Conservation (phyloP, 2,329 filamentous ascomycete species). For the Capronia coronata region DNA sequence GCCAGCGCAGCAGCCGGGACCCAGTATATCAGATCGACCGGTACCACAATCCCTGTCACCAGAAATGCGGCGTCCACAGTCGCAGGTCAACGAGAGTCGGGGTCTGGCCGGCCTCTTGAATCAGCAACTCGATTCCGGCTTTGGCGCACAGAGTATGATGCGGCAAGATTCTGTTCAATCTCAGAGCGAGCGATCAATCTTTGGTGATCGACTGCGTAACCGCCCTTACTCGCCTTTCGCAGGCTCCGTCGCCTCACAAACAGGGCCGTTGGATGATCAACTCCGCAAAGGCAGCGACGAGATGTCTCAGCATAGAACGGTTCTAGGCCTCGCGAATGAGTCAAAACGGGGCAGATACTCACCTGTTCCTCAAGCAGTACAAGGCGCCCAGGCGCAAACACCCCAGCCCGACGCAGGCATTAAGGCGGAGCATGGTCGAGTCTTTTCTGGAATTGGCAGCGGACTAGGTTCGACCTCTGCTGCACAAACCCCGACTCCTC, state of each 20-base stretch:
- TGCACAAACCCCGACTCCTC: slow-evolving; percentile 34
- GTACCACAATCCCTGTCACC: slow-evolving; percentile 21
- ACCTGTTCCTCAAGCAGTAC: slow-evolving; percentile 85
- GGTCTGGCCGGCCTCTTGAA: slow-evolving; percentile 18
- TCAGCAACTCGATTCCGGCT: slow-evolving; percentile 9
- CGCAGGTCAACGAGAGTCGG: slow-evolving; percentile 18
- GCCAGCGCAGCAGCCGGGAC: slow-evolving; percentile 10
- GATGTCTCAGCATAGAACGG: slow-evolving; percentile 56
- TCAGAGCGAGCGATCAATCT: slow-evolving; percentile 26
- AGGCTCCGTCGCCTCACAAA: slow-evolving; percentile 31
- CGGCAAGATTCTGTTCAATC: slow-evolving; percentile 28
- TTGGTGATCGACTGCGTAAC: slow-evolving; percentile 28
- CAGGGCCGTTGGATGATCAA: slow-evolving; percentile 34
- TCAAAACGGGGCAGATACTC: slow-evolving; percentile 78
- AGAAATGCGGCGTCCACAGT: slow-evolving; percentile 21
- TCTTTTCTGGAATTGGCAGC: slow-evolving; percentile 87
- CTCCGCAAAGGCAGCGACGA: slow-evolving; percentile 48
- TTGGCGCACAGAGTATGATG: slow-evolving; percentile 20
- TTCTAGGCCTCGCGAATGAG: slow-evolving; percentile 67
- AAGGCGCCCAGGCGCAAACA: slow-evolving; percentile 77
- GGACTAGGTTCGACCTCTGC: slow-evolving; percentile 53
- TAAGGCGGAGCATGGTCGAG: slow-evolving; percentile 89
- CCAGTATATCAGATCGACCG: slow-evolving; percentile 11
- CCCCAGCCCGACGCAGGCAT: slow-evolving; percentile 80
- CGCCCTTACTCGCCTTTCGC: slow-evolving; percentile 35